Conservation (phyloP, 2,329 filamentous ascomycete species). For the Hypoxylon sp. region DNA sequence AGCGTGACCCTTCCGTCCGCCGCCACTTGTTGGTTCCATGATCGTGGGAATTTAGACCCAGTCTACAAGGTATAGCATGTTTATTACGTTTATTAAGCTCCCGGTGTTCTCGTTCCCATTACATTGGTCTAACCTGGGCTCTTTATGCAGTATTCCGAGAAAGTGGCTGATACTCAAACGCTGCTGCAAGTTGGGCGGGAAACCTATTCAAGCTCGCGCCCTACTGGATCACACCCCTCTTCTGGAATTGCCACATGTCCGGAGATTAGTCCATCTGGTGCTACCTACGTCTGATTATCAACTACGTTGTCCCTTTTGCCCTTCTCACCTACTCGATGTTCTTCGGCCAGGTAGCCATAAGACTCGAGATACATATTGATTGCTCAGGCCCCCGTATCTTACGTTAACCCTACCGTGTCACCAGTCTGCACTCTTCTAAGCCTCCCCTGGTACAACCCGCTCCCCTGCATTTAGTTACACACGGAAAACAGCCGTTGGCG, state of each 20-base stretch:
- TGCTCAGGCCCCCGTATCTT: slow-evolving; percentile 26
- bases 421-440: slow-evolving; percentile 21
- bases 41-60: slow-evolving; percentile 29
- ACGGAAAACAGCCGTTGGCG: slow-evolving; percentile 31
- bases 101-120: slow-evolving; percentile 18
- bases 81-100: slow-evolving; percentile 30
- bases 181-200: slow-evolving; percentile 36
- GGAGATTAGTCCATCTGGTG: slow-evolving; percentile 28
- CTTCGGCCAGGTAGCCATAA: slow-evolving; percentile 32
- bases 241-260: slow-evolving; percentile 32
- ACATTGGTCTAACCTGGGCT: slow-evolving; percentile 25
- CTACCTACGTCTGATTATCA: slow-evolving; percentile 30
- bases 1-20: slow-evolving; percentile 41
- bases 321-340: slow-evolving; percentile 11
- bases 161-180: slow-evolving; percentile 29
- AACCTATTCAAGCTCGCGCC: slow-evolving; percentile 24
- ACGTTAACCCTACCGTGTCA: slow-evolving; percentile 43
- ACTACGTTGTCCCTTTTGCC: slow-evolving; percentile 27
- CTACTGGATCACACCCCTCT: slow-evolving; percentile 37
- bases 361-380: slow-evolving; percentile 35
- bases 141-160: slow-evolving; percentile 38
- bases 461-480: slow-evolving; percentile 43
- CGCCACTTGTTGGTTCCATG: slow-evolving; percentile 30
- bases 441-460: slow-evolving; percentile 31
- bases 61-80: slow-evolving; percentile 34